A percentile compares a stretch with the other conserved stretches of the same genome.
Evolutionary conservation across 1,284 basidiomycete species (phyloP).

Genomic region (Stereum hirsutum): DNA sequence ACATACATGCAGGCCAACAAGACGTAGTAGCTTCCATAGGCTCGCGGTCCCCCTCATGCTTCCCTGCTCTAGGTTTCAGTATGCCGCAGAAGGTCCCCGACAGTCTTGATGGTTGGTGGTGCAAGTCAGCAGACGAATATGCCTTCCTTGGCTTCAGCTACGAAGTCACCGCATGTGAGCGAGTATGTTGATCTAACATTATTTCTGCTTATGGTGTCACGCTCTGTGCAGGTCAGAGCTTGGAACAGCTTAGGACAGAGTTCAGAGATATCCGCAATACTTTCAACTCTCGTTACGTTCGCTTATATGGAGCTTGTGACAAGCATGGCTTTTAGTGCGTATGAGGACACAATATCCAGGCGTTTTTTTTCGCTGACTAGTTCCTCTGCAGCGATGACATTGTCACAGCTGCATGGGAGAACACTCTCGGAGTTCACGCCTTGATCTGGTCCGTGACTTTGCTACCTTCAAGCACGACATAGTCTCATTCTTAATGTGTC

Average conservation of each 20-base stretch:
- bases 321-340: constrained; percentile 56
- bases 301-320: constrained; percentile 64
- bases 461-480: not conserved
- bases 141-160: constrained; percentile 71
- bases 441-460: constrained; percentile 60
- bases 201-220: too few relatives aligned
- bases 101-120: constrained; percentile 53
- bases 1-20: too few relatives aligned
- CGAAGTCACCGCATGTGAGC: constrained; percentile 39
- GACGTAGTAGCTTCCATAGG: too few relatives aligned
- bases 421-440: constrained; percentile 62
- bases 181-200: too few relatives aligned
- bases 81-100: constrained; percentile 42
- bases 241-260: constrained; percentile 39
- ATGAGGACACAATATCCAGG: too few relatives aligned
- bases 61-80: constrained; percentile 47
- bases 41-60: too few relatives aligned
- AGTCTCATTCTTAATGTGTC: not conserved
- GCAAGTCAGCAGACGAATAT: constrained; percentile 48
- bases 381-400: constrained; percentile 44
- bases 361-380: too few relatives aligned
- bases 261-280: constrained; percentile 52
- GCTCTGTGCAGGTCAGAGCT: constrained; percentile 23
- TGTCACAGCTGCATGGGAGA: constrained; percentile 63
- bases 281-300: constrained; percentile 62